These are phyloP conservation scores for Citrus medica DNA, from an alignment of 345 rosid species.

Conservation along the genomic window DNA sequence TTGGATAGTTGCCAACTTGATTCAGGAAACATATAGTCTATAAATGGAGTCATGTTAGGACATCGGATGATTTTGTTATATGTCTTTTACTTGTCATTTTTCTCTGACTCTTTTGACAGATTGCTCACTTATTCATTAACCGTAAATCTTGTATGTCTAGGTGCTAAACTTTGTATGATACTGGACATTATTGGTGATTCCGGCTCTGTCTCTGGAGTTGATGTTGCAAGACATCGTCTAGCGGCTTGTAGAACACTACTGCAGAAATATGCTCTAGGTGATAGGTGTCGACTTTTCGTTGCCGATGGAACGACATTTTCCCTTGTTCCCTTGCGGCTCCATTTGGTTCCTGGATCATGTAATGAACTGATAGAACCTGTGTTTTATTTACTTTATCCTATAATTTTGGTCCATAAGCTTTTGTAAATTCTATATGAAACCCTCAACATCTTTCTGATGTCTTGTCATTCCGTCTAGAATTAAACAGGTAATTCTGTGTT, in stretches of 20 bases:
- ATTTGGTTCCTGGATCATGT: conserved; percentile 34
- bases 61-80: neutral
- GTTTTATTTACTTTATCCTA: conserved; percentile 5
- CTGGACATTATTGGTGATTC: conserved; percentile 64
- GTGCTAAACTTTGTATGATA: conserved; percentile 95
- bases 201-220: conserved; percentile 87
- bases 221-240: conserved; percentile 80
- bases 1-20: neutral
- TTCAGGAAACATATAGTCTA: neutral
- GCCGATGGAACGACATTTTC: conserved; percentile 83
- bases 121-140: neutral
- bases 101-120: neutral
- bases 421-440: neutral
- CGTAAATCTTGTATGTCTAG: conserved; percentile 36
- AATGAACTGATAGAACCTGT: conserved; percentile 12
- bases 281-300: conserved; percentile 73
- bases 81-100: neutral
- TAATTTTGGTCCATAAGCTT: neutral
- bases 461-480: conserved; percentile 35
- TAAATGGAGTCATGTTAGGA: neutral
- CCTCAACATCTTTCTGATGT: conserved; percentile 19
- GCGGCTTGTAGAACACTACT: conserved; percentile 92
- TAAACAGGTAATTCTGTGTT: conserved; percentile 48
- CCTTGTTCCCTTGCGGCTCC: conserved; percentile 41
- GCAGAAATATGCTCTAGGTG: conserved; percentile 71